Base-by-base conservation (phyloP, 139 green algal species). In the Picochlorum sp. region DNA sequence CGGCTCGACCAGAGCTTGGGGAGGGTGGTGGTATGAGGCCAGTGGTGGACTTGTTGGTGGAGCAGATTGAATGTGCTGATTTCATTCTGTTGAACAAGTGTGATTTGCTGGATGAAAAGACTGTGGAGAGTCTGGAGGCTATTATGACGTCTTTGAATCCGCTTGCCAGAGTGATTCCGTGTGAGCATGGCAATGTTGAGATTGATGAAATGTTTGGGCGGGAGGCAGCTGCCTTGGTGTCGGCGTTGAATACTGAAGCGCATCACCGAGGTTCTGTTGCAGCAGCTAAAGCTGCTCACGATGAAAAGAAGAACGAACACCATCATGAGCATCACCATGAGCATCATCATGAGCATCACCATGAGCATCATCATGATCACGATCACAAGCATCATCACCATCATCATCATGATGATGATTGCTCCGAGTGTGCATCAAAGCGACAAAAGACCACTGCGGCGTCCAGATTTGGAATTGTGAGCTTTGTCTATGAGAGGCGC, bases 31-130 rank as follows among this genome's bases (percentile, higher is more conserved):
- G 74, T 56, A 74, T 90, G 67, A 74, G 88, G 15, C 90, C 88
- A 1, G 88, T 97, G 44, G 90, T 97, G 37, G 90, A 97, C 74
- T 78, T 97, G 54, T 79, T 97, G 62, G 90, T 97, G 54, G 80
- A 91, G 76, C 84, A 95, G 78, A 74, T 95, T 20, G 76, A 87
- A 77, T 83, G 71, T 46, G 85, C 89, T 6, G 90, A 96, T 77
- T 90, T 87, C 34, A 70, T 96, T 14, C 65, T 96, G n/a, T 70
- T 95, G 16, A 96, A 96, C 81, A 96, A 96, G 84, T 82, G 63
- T 6, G 84, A 91, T 64, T 64, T 82, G 72, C 64, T 91, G 49
- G 49, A 64, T 24, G 52, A 24, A 9, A 74, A 79, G 41, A 75
- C 85, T 59, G 54, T 89, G 73, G 57, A 75, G 1, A 61, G 63